Base-by-base conservation (phyloP, 495 filamentous ascomycete species). In the Cryomyces antarcticus region DNA sequence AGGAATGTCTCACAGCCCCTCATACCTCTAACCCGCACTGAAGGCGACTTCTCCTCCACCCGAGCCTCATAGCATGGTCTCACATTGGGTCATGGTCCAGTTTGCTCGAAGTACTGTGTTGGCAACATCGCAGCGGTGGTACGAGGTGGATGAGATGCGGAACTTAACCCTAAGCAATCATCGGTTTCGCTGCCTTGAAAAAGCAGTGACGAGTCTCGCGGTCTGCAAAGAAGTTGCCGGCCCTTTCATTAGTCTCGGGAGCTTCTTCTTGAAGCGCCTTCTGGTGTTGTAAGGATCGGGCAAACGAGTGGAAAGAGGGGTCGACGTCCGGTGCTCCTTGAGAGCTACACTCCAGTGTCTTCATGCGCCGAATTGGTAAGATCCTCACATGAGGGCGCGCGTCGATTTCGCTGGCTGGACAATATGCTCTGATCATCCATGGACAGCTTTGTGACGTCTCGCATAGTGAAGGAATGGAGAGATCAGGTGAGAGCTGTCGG, bases 111-210 rank as follows among this genome's bases (percentile, higher is more conserved):
- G 17, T 24, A 24, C 17, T 24, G 17, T 24, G 17, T 24, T 24
- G 17, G 17, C 17, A 24, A 24, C 17, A 24, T 24, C 17, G 17
- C 17, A 24, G 17, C 50, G 56, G 7, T 48, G 47, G 47, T 56
- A 48, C 45, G 57, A 54, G 61, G 67, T 64, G 72, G 69, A 70
- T 64, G 62, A 62, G 61, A 58, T 57, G 72, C 67, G 75, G 77
- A 80, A 78, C 77, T 80, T 82, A 82, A 82, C 77, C 77, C 77
- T 82, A 82, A 74, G 62, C 54, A 56, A 55, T 59, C 52, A 61
- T 69, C 68, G 73, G 73, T 76, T 68, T 38, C 54, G 48, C 68
- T 67, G 58, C 50, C 63, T 66, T 61, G 58, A 56, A 61, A 45
- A 45, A 62, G 47, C 55, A 68, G 67, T 60, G 49, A 65, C 65